Percentiles rank a stretch among this genome's conserved stretches.
phyloP scores from a whole-genome alignment of 176 grass and related monocot species.

The Dendrocalamus sinicus region DNA sequence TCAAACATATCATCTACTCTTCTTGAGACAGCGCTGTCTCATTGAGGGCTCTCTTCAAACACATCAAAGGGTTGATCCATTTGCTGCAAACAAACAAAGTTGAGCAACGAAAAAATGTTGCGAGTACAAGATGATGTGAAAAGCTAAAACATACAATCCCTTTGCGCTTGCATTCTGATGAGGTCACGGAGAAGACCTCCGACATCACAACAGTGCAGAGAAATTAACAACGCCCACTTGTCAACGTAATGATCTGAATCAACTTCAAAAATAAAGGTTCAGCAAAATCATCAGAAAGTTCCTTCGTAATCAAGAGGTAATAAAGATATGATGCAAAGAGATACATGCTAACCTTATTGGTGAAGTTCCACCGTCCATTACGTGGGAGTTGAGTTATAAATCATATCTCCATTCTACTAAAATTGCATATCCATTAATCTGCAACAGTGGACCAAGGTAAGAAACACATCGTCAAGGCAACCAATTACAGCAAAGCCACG shows the following conservation, averaged over 20 bases:
- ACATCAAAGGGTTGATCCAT: slow-evolving; percentile 59
- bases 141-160: slow-evolving; percentile 72
- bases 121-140: slow-evolving; percentile 5
- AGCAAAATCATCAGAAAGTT: slow-evolving; percentile 27
- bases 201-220: slow-evolving; percentile 70
- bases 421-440: no score
- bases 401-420: no score
- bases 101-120: neutral
- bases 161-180: slow-evolving; percentile 57
- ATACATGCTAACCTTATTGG: slow-evolving; percentile 59
- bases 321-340: slow-evolving; percentile 1
- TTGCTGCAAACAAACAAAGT: slow-evolving; percentile 44
- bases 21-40: slow-evolving; percentile 48
- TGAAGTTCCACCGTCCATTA: slow-evolving; percentile 86
- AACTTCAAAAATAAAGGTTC: slow-evolving; percentile 55
- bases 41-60: slow-evolving; percentile 70
- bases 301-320: slow-evolving; percentile 5
- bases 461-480: no score
- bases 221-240: slow-evolving; percentile 87
- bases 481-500: no score
- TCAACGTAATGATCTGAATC: slow-evolving; percentile 44
- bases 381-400: no score
- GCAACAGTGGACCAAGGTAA: no score
- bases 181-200: slow-evolving; percentile 62
- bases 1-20: slow-evolving; percentile 83